Evolutionary conservation across 2,329 filamentous ascomycete genomes (phyloP), one percentile per base, ranked within the genome.

Genomic region (Verticillium longisporum): DNA sequence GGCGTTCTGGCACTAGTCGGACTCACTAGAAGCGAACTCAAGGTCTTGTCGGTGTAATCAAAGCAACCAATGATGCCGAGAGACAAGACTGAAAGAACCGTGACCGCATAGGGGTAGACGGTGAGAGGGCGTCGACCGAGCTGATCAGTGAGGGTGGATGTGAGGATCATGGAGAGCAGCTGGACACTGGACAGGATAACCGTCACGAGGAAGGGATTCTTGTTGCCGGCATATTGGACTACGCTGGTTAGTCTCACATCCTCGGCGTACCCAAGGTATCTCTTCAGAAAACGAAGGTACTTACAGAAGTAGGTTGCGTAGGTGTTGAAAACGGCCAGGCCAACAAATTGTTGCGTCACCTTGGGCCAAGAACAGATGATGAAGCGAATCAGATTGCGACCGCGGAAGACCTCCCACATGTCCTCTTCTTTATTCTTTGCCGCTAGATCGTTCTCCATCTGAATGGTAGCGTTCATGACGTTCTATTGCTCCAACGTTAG

Each of bases 31-130:
- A 77, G 69, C 1, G 75, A 77, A 58, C 74, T 74, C 0, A 69
- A 63, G 1, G 69, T 62, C 56, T 69, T 64, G 15, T 63, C 67
- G 1, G 67, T 72, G 61, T 76, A 75, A 62, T 76, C 71, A 61
- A 77, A 75, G 65, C 75, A 75, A 11, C 74, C 74, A 13, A 77
- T 68, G 45, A 77, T 75, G 4, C 75, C 76, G 1, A 77, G 68
- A 37, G 68, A 70, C 1, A 76, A 61, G 1, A 77, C 65, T 0
- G 74, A 77, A 0, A 75, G 38, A 1, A 71, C 66, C 0, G 75
- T 77, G 0, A 77, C 69, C 4, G 62, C 71, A 34, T 77, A 77
- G 0, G 74, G 74, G 38, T 76, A 77, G 4, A 77, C 68, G 0
- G 74, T 77, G 0, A 78, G 62, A 0, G 73, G 74, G 1, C 75